phyloP scores from a whole-genome alignment of 75 land plant species.

The Cryptomeria japonica region DNA sequence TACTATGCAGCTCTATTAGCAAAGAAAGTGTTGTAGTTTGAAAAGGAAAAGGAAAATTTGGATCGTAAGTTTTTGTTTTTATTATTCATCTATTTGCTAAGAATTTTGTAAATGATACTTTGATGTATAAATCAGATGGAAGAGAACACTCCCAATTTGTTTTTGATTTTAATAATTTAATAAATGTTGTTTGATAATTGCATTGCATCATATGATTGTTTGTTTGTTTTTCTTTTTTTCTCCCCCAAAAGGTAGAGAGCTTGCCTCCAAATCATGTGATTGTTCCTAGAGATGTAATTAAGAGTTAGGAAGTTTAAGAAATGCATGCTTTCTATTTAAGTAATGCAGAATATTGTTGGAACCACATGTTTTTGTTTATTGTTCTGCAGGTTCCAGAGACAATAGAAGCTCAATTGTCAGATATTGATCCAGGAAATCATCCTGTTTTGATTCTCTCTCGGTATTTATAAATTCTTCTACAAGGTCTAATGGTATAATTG shows the following conservation, averaged over 20 bases:
- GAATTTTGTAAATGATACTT: background rate
- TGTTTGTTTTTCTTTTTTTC: too few relatives aligned
- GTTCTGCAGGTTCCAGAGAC: conserved; percentile 72
- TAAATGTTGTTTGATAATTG: background rate
- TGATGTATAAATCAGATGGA: background rate
- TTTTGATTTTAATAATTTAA: background rate
- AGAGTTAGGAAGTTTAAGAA: background rate
- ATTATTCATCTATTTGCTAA: background rate
- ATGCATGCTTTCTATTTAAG: background rate
- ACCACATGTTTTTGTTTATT: background rate
- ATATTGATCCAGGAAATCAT: conserved; percentile 60
- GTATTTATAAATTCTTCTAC: conserved; percentile 28
- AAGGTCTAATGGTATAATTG: background rate
- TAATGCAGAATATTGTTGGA: background rate
- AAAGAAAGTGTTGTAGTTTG: too few relatives aligned
- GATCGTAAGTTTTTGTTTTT: background rate
- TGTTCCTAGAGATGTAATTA: background rate
- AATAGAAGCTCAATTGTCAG: conserved; percentile 41
- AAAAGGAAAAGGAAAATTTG: background rate
- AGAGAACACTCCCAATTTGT: background rate
- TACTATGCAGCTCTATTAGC: too few relatives aligned
- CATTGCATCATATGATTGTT: background rate
- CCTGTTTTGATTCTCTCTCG: conserved; percentile 81
- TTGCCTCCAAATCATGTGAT: too few relatives aligned
- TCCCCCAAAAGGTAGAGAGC: too few relatives aligned